Conservation (phyloP, 2,329 filamentous ascomycete genomes). For the Curvularia sp. region DNA sequence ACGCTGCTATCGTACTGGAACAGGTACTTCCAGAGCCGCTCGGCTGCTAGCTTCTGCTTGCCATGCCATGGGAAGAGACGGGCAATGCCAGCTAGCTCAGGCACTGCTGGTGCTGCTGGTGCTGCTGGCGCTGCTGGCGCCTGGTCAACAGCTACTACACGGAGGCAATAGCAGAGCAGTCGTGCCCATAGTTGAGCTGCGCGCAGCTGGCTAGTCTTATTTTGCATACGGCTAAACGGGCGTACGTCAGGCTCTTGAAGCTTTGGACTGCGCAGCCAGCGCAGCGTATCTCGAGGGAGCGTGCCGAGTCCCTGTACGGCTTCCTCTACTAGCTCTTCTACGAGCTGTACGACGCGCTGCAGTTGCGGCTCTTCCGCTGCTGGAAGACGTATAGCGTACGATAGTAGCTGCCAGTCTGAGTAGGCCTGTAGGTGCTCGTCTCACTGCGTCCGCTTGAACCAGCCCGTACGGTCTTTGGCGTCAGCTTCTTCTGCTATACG, state of each 20-base stretch:
- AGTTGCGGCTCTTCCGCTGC: not conserved
- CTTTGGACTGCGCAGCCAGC: slow-evolving; percentile 1
- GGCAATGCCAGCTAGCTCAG: no score
- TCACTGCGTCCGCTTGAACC: slow-evolving; percentile 9
- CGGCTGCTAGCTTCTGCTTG: no score
- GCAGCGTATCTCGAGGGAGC: not conserved
- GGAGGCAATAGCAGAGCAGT: slow-evolving; percentile 7
- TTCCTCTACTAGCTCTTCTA: slow-evolving; percentile 4
- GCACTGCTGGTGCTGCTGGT: not conserved
- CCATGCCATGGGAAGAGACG: no score
- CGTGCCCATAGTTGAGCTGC: not conserved
- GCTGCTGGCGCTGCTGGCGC: not conserved
- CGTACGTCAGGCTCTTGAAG: not conserved
- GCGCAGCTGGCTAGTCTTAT: not conserved
- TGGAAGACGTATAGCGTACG: slow-evolving; percentile 1
- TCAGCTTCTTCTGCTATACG: slow-evolving; percentile 3
- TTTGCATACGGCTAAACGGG: slow-evolving; percentile 1
- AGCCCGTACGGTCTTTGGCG: slow-evolving; percentile 3
- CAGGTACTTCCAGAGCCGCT: no score
- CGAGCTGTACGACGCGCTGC: not conserved
- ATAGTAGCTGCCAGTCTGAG: slow-evolving; percentile 3
- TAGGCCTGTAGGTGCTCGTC: slow-evolving; percentile 5
- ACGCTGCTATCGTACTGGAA: no score
- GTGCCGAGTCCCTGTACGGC: not conserved
- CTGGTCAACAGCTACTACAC: slow-evolving; percentile 6